phyloP scores from a whole-genome alignment of 2,329 filamentous ascomycete species.

The Colletotrichum gloeosporioides region DNA sequence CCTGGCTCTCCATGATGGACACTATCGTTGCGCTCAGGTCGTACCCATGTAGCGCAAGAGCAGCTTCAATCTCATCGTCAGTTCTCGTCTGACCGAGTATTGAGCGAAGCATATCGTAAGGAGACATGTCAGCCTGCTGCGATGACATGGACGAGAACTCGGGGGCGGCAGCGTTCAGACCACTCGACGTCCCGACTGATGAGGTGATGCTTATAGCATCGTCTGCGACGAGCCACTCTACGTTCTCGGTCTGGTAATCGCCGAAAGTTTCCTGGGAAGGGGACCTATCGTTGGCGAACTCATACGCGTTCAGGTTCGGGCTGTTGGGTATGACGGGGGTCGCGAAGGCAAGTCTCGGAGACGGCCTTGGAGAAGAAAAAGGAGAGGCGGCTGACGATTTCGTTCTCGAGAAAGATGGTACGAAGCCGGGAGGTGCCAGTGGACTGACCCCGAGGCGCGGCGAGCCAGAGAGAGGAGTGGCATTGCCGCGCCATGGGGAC shows the following conservation, averaged over 20 bases:
- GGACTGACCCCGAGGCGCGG: constrained; percentile 83
- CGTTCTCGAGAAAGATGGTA: constrained; percentile 78
- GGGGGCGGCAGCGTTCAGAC: constrained; percentile 79
- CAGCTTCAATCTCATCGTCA: constrained; percentile 94
- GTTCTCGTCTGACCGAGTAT: constrained; percentile 88
- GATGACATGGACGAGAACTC: constrained; percentile 70
- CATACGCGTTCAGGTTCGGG: constrained; percentile 91
- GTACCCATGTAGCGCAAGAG: constrained; percentile 87
- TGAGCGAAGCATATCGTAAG: constrained; percentile 96
- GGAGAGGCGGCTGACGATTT: constrained; percentile 85
- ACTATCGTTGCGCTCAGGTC: constrained; percentile 92
- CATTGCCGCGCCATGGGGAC: constrained; percentile 87
- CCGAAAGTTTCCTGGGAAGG: constrained; percentile 86
- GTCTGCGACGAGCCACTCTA: constrained; percentile 96
- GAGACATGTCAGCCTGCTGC: constrained; percentile 89
- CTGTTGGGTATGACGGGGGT: constrained; percentile 93
- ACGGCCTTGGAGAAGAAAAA: constrained; percentile 92
- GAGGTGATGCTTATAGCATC: constrained; percentile 82
- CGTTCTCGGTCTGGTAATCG: constrained; percentile 90
- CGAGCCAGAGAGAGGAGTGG: constrained; percentile 82
- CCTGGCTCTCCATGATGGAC: constrained; percentile 80
- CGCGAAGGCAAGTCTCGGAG: constrained; percentile 87
- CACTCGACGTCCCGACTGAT: constrained; percentile 70
- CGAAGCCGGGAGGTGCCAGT: constrained; percentile 83
- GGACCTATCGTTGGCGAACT: constrained; percentile 83